Conservation (phyloP, 2,329 filamentous ascomycete species). For the Ophiocordyceps camponoti-saundersi region DNA sequence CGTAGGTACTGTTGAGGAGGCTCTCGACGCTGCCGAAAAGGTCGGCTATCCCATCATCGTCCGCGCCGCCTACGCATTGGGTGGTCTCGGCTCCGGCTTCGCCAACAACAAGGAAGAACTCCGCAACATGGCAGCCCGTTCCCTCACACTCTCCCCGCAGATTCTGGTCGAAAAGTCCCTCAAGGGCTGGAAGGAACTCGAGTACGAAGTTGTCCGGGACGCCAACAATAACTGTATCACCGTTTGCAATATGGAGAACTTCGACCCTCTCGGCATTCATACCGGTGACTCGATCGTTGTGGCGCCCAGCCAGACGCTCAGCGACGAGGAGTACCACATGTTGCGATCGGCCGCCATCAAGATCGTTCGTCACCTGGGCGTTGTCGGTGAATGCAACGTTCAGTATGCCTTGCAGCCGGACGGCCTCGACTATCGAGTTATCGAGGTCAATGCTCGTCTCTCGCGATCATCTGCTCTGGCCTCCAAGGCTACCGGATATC, state of each 20-base stretch:
- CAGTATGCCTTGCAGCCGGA: conserved; percentile 95
- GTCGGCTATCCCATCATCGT: conserved; percentile 97
- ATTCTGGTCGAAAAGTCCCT: conserved; percentile 94
- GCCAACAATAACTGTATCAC: conserved; percentile 96
- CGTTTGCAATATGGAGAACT: conserved; percentile 99
- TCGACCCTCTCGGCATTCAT: conserved; percentile 93
- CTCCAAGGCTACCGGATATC: conserved; percentile 94
- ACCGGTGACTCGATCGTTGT: conserved; percentile 98
- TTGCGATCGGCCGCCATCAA: conserved; percentile 91
- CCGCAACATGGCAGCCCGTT: conserved; percentile 91
- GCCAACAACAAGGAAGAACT: conserved; percentile 78
- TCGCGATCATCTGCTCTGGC: conserved; percentile 90
- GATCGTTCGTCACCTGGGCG: conserved; percentile 89
- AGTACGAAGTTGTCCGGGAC: conserved; percentile 96
- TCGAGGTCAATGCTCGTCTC: conserved; percentile 93
- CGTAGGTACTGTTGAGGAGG: conserved; percentile 75
- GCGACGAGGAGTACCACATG: conserved; percentile 99
- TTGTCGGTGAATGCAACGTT: conserved; percentile 98
- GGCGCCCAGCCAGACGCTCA: conserved; percentile 88
- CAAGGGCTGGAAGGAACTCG: conserved; percentile 99
- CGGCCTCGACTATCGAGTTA: conserved; percentile 94
- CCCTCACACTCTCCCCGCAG: conserved; percentile 85
- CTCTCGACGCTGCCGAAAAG: conserved; percentile 65
- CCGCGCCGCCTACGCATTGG: conserved; percentile 86
- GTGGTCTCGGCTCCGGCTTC: conserved; percentile 89